A percentile compares a stretch with the other conserved stretches of the same genome.
Evolutionary conservation across 768 basidiomycete genomes (phyloP).

Genomic region (Butyriboletus loyo): DNA sequence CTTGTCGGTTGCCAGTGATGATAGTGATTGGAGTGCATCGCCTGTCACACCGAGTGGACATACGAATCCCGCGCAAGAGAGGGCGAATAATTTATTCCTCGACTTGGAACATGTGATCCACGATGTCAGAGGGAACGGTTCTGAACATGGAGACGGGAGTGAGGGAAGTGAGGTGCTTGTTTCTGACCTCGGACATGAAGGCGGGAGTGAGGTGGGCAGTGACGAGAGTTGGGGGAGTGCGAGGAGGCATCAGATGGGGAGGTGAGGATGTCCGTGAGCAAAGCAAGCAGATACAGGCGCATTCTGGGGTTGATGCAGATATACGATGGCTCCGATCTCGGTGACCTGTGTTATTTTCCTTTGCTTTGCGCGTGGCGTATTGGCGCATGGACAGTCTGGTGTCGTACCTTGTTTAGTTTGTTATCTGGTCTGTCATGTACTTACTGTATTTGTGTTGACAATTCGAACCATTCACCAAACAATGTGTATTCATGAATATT

Average conservation of each 20-base stretch:
- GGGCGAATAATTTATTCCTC: conserved; percentile 21
- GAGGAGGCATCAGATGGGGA: conserved; percentile 9
- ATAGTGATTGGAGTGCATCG: conserved; percentile 13
- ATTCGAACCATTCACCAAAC: background rate
- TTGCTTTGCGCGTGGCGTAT: background rate
- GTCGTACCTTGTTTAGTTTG: background rate
- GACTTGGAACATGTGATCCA: conserved; percentile 17
- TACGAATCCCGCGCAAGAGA: conserved; percentile 2
- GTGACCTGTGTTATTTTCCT: background rate
- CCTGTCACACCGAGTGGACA: background rate
- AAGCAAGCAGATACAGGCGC: background rate
- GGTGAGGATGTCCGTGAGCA: background rate
- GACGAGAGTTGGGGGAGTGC: conserved; percentile 28
- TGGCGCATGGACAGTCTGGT: background rate
- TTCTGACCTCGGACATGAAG: conserved; percentile 9
- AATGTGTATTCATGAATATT: background rate
- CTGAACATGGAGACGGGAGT: conserved; percentile 8
- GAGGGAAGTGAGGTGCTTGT: conserved; percentile 21
- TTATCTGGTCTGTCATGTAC: background rate
- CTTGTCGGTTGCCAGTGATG: conserved; percentile 20
- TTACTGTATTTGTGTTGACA: background rate
- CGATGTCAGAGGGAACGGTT: background rate
- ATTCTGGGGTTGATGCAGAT: background rate
- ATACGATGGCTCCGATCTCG: background rate
- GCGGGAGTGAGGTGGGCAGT: conserved; percentile 19